phyloP scores from a whole-genome alignment of 1,284 basidiomycete species.

The Ganoderma leucocontextum region DNA sequence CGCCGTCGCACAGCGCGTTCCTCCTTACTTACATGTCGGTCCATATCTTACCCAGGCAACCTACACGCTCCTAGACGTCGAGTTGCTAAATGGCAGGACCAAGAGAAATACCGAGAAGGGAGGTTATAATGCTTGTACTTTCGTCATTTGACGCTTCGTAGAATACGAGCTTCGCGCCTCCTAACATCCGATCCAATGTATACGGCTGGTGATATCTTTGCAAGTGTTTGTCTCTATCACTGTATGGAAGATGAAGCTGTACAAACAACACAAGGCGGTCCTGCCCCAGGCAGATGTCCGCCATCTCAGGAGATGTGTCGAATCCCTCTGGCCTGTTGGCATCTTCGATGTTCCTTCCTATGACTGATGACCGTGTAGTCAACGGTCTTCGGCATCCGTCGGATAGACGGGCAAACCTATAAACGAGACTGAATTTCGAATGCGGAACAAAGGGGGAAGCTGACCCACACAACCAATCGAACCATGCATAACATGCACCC shows the following conservation, averaged over 20 bases:
- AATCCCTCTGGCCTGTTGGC: not conserved
- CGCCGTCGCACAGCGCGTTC: conserved; percentile 28
- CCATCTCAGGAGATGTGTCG: not conserved
- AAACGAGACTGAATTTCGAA: not conserved
- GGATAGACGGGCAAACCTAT: conserved; percentile 60
- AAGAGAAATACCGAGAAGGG: conserved; percentile 57
- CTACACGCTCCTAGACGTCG: conserved; percentile 50
- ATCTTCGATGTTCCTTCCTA: conserved; percentile 10
- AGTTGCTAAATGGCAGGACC: conserved; percentile 80
- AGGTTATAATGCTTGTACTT: conserved; percentile 75
- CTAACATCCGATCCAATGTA: conserved; percentile 51
- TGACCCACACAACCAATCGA: conserved; percentile 54
- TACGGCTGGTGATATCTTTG: not conserved
- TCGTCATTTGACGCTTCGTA: conserved; percentile 40
- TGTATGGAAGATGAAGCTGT: not conserved
- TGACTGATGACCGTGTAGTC: conserved; percentile 33
- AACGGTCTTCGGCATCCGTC: conserved; percentile 54
- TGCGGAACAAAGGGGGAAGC: not conserved
- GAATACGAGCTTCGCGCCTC: conserved; percentile 71
- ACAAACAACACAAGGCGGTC: not conserved
- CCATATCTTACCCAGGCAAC: conserved; percentile 72
- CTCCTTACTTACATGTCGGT: conserved; percentile 66
- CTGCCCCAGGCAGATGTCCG: not conserved
- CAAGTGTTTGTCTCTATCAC: not conserved
- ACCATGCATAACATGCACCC: conserved; percentile 48